Percentiles rank a stretch among this genome's conserved stretches.
Conservation (phyloP, 352 stramenopile genomes). For the Detonula confervacea region DNA sequence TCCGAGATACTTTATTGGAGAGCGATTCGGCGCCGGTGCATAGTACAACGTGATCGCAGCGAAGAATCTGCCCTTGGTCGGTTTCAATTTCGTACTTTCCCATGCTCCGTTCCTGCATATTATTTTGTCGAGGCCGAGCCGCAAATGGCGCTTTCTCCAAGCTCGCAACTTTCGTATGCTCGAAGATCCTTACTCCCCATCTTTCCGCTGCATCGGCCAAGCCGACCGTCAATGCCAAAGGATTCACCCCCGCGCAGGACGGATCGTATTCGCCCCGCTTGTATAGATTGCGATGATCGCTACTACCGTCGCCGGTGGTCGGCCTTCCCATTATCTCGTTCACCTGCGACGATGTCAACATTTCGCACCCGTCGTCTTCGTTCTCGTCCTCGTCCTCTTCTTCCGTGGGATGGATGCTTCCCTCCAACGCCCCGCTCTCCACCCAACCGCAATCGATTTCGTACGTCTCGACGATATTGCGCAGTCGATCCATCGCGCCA, state of each 20-base stretch:
- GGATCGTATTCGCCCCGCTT: slow-evolving; percentile 47
- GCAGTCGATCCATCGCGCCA: slow-evolving; percentile 33
- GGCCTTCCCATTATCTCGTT: slow-evolving; percentile 40
- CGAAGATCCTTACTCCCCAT: slow-evolving; percentile 45
- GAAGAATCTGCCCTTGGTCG: slow-evolving; percentile 19
- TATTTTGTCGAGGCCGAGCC: neutral
- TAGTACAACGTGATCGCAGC: slow-evolving; percentile 47
- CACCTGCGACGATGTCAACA: slow-evolving; percentile 26
- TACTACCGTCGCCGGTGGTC: neutral
- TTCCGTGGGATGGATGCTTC: slow-evolving; percentile 27
- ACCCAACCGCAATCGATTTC: slow-evolving; percentile 53
- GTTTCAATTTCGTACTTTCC: slow-evolving; percentile 39
- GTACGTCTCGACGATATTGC: slow-evolving; percentile 35
- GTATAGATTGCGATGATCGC: slow-evolving; percentile 27
- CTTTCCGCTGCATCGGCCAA: slow-evolving; percentile 36
- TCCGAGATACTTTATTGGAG: slow-evolving; percentile 7
- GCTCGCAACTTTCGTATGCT: slow-evolving; percentile 24
- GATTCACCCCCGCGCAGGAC: slow-evolving; percentile 37
- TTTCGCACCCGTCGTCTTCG: slow-evolving; percentile 15
- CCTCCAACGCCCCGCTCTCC: slow-evolving; percentile 35
- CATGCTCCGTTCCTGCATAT: neutral
- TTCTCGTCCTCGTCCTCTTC: slow-evolving; percentile 4
- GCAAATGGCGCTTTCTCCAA: slow-evolving; percentile 10
- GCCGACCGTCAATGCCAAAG: slow-evolving; percentile 34
- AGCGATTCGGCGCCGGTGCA: slow-evolving; percentile 32